Conservation (phyloP, 2,329 filamentous ascomycete species). For the Sclerotinia sclerotiorum region DNA sequence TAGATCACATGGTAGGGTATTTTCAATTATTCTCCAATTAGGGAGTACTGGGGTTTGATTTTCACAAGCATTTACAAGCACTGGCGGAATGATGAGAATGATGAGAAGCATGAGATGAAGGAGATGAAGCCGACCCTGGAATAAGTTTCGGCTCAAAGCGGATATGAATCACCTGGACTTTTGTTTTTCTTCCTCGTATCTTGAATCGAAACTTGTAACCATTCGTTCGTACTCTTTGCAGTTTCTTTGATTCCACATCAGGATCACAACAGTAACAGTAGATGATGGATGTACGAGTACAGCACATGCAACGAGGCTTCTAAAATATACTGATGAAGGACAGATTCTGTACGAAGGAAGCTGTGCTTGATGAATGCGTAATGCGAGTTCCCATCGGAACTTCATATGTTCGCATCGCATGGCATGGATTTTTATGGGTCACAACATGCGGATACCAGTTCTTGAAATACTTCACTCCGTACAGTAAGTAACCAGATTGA, state of each 20-base stretch:
- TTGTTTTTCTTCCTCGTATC: background rate
- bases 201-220: constrained; percentile 1
- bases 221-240: background rate
- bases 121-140: background rate
- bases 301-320: constrained; percentile 16
- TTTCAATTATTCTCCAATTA: background rate
- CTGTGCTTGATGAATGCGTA: constrained; percentile 11
- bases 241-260: background rate
- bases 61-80: background rate
- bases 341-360: background rate
- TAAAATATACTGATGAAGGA: constrained; percentile 1
- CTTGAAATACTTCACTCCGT: background rate
- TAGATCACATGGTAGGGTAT: background rate
- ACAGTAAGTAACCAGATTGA: background rate
- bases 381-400: constrained; percentile 17
- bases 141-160: background rate
- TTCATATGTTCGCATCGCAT: constrained; percentile 20
- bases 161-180: constrained; percentile 18
- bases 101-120: background rate
- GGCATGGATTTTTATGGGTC: constrained; percentile 11
- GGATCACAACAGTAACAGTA: background rate
- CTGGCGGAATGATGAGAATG: background rate
- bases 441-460: constrained; percentile 9
- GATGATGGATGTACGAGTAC: background rate
- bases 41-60: background rate